Percentiles rank a stretch among this genome's conserved stretches.
phyloP scores from a whole-genome alignment of 768 basidiomycete genomes.

The Lactarius indigo region DNA sequence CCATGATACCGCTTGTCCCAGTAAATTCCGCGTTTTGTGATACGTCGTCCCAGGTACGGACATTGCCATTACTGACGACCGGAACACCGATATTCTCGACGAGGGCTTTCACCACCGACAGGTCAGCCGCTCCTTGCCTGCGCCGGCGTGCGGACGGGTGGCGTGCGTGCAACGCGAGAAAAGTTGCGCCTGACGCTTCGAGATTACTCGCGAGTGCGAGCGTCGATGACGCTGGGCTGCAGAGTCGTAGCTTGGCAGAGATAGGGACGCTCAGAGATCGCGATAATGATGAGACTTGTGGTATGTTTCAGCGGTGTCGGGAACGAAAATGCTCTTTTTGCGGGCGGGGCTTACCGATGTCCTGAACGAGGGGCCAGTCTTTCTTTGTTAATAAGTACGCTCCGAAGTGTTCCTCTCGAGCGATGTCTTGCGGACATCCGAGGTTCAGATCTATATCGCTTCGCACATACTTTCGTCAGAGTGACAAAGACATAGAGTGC shows the following conservation, averaged over 20 bases:
- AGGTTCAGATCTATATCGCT: conserved; percentile 64
- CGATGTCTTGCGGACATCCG: conserved; percentile 74
- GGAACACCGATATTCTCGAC: conserved; percentile 51
- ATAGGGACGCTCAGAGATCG: conserved; percentile 60
- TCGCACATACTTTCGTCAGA: conserved; percentile 10
- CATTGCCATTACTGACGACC: conserved; percentile 78
- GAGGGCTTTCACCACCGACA: conserved; percentile 53
- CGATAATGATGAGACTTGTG: conserved; percentile 60
- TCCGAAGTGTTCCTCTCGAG: conserved; percentile 64
- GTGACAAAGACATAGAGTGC: not conserved
- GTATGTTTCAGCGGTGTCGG: not conserved
- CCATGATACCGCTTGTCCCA: conserved; percentile 73
- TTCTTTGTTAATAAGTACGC: conserved; percentile 71
- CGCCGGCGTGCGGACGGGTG: conserved; percentile 67
- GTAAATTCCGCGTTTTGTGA: conserved; percentile 50
- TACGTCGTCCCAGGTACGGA: conserved; percentile 57
- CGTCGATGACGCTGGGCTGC: conserved; percentile 46
- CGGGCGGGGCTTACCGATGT: conserved; percentile 47
- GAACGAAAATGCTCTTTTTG: not conserved
- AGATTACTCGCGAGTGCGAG: conserved; percentile 53
- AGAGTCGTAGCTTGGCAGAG: conserved; percentile 53
- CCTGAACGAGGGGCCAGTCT: conserved; percentile 67
- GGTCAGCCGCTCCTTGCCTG: conserved; percentile 68
- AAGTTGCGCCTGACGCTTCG: conserved; percentile 63
- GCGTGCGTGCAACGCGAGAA: conserved; percentile 72